These are phyloP conservation scores for Leptodontidium sp. DNA, from an alignment of 2,329 filamentous ascomycete genomes.

Conservation along the genomic window DNA sequence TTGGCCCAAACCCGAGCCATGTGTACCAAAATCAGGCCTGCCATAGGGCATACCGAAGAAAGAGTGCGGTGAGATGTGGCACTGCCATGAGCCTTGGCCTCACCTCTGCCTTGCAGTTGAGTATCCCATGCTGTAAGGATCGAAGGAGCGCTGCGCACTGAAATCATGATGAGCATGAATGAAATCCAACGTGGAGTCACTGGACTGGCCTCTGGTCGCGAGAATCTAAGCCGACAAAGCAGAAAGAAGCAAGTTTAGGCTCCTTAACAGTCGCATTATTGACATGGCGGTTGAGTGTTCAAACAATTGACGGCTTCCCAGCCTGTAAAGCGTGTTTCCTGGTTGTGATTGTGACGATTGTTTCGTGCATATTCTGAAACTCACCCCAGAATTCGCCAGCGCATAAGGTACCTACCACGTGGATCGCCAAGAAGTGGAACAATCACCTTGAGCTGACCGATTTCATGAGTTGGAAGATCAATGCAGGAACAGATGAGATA, in stretches of 20 bases:
- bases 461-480: not conserved
- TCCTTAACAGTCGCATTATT: not conserved
- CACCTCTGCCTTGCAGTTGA: not conserved
- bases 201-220: conserved; percentile 2
- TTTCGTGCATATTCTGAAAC: conserved; percentile 19
- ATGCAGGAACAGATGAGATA: conserved; percentile 1
- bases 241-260: conserved; percentile 7
- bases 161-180: not conserved
- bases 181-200: conserved; percentile 12
- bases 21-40: not conserved
- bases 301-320: not conserved
- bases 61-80: not conserved
- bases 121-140: not conserved
- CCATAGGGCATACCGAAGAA: not conserved
- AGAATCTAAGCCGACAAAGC: not conserved
- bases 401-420: conserved; percentile 12
- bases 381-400: conserved; percentile 6
- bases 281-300: not conserved
- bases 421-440: conserved; percentile 1
- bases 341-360: conserved; percentile 13
- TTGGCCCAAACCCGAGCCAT: not conserved
- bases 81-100: conserved; percentile 6
- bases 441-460: not conserved
- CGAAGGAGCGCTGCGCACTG: not conserved
- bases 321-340: conserved; percentile 11